Percentiles rank a stretch among this genome's conserved stretches.
phyloP scores from a whole-genome alignment of 768 basidiomycete genomes.

The Phanerochaete carnosa region DNA sequence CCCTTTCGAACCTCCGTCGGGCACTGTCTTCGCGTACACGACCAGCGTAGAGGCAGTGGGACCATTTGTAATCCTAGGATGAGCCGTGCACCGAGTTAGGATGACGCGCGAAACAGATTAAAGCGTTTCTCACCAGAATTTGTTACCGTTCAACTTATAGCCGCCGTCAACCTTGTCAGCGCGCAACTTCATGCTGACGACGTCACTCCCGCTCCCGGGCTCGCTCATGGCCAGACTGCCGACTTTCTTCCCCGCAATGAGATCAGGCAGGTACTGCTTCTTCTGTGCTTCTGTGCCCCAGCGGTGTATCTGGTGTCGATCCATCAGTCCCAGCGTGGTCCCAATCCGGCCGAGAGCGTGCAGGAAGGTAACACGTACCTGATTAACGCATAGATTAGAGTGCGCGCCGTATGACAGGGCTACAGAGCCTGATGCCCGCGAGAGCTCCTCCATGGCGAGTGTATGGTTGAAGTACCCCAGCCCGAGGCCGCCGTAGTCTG shows the following conservation, averaged over 20 bases:
- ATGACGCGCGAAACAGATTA: neutral
- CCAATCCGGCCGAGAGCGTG: neutral
- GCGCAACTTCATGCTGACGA: constrained; percentile 87
- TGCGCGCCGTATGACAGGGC: constrained; percentile 92
- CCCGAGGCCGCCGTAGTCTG: constrained; percentile 77
- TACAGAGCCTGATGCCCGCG: constrained; percentile 86
- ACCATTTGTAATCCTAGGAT: constrained; percentile 87
- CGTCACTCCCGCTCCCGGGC: constrained; percentile 88
- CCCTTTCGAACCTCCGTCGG: constrained; percentile 75
- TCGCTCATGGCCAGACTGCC: constrained; percentile 96
- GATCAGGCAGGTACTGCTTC: constrained; percentile 75
- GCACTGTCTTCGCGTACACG: constrained; percentile 88
- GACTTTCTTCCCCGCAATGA: constrained; percentile 78
- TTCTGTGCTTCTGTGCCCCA: constrained; percentile 86
- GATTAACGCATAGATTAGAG: constrained; percentile 76
- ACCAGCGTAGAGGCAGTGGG: constrained; percentile 88
- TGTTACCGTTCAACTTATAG: constrained; percentile 83
- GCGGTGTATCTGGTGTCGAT: constrained; percentile 50
- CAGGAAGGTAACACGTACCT: constrained; percentile 18
- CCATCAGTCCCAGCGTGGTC: neutral
- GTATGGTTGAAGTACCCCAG: constrained; percentile 87
- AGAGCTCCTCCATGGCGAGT: constrained; percentile 93
- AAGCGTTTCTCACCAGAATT: constrained; percentile 71
- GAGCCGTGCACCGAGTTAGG: neutral
- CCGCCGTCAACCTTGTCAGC: constrained; percentile 78